These are phyloP conservation scores for Fusarium coicis DNA, from an alignment of 2,329 filamentous ascomycete genomes.

Conservation along the genomic window DNA sequence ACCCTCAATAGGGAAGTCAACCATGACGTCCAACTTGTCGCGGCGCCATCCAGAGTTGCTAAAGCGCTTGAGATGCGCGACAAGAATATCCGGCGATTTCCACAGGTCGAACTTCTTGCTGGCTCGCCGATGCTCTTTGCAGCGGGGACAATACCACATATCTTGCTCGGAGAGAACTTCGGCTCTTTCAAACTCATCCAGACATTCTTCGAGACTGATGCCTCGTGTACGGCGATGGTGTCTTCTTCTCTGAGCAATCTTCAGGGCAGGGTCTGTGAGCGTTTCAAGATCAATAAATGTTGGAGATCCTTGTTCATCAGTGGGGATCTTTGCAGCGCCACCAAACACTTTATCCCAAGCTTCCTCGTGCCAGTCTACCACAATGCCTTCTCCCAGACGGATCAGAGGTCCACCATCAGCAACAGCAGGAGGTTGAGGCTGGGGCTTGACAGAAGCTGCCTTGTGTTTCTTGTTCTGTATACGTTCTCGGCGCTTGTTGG, in stretches of 20 bases:
- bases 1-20: slow-evolving; percentile 91
- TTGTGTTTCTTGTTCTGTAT: slow-evolving; percentile 54
- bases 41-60: slow-evolving; percentile 83
- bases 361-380: slow-evolving; percentile 84
- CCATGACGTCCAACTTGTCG: slow-evolving; percentile 90
- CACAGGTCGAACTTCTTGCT: slow-evolving; percentile 98
- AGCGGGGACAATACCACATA: slow-evolving; percentile 96
- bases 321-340: slow-evolving; percentile 45
- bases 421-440: slow-evolving; percentile 52
- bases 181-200: slow-evolving; percentile 93
- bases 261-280: slow-evolving; percentile 72
- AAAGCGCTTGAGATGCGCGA: slow-evolving; percentile 96
- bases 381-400: slow-evolving; percentile 82
- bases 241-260: slow-evolving; percentile 71
- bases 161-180: slow-evolving; percentile 95
- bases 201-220: slow-evolving; percentile 86
- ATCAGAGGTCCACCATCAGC: slow-evolving; percentile 72
- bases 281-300: slow-evolving; percentile 66
- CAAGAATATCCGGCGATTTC: slow-evolving; percentile 94
- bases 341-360: slow-evolving; percentile 79
- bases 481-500: slow-evolving; percentile 60
- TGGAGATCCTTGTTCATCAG: slow-evolving; percentile 66
- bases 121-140: slow-evolving; percentile 91
- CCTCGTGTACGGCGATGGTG: slow-evolving; percentile 68
- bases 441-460: slow-evolving; percentile 46